Evolutionary conservation across 192 early-diverging fungal species (phyloP), one percentile per base, ranked within the genome.

Genomic region (Coemansia sp.): DNA sequence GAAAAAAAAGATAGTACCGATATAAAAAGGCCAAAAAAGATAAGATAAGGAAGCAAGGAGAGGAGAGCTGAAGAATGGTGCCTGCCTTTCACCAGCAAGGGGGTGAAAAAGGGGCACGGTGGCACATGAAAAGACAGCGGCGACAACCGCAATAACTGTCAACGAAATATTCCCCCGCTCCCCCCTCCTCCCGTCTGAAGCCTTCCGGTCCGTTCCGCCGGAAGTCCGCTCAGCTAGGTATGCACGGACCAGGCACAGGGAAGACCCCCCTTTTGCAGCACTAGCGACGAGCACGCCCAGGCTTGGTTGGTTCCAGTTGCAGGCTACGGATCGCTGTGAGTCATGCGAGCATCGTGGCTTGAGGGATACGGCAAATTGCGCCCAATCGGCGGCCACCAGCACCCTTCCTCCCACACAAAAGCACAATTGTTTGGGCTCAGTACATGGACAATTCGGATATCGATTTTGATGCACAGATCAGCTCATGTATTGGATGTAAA

Each of bases 341-440:
- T 38, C n/a, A 59, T n/a, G 58, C 58, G 58, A 35, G 35, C 36
- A 26, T 56, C 28, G 35, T 39, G 18, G 63, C 18, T 39, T 51
- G 3, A 14, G 9, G 1, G 39, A 42, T 42, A 21, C 63, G 73
- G 73, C 66, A 36, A 69, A 50, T 69, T 66, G 46, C 31, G 34
- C 18, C 73, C 73, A 74, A 69, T 74, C 46, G 40, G 13, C 18
- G 18, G n/a, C n/a, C 42, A 55, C 59, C 65, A 60, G 59, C 60
- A 31, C 21, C 39, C 18, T 5, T 23, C 10, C 8, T 46, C 34
- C 1, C 40, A n/a, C 40, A 42, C 40, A 42, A 42, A 31, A 42
- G 40, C 40, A 42, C 38, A 14, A 39, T 9, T 39, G 38, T 39
- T 39, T 39, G 38, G 3, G 3, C 38, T 13, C 38, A 39, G 11